Evolutionary conservation across 768 basidiomycete species (phyloP).

Genomic region (Serendipita indica): DNA sequence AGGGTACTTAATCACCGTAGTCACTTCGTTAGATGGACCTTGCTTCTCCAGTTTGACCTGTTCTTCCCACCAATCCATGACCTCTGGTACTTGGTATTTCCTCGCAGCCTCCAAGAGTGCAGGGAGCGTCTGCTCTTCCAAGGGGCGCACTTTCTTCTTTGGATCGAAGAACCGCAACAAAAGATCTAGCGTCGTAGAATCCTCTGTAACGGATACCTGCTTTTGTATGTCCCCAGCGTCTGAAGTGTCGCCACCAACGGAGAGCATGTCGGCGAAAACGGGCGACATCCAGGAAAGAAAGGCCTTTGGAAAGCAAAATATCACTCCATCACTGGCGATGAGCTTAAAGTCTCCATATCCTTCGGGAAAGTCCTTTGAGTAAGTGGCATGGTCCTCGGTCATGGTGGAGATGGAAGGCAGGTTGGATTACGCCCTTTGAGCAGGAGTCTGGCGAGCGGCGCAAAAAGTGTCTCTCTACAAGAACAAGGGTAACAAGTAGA

Average conservation of each 20-base stretch:
- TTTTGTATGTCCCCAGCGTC: not conserved
- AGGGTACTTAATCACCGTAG: not conserved
- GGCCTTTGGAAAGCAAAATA: not conserved
- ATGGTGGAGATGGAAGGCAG: not conserved
- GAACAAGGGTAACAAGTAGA: too few relatives aligned
- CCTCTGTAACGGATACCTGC: not conserved
- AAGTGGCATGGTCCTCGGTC: not conserved
- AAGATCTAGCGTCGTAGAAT: not conserved
- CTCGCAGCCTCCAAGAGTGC: not conserved
- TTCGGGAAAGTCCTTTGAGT: not conserved
- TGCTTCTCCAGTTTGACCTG: not conserved
- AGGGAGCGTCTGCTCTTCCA: not conserved
- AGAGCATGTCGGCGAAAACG: not conserved
- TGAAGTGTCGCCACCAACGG: not conserved
- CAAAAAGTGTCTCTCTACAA: too few relatives aligned
- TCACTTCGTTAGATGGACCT: not conserved
- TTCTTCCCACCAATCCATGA: not conserved
- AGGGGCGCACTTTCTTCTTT: not conserved
- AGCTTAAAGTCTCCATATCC: constrained; percentile 1
- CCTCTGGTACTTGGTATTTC: not conserved
- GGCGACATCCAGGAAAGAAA: not conserved
- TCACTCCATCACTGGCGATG: not conserved
- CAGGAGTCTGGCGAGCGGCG: too few relatives aligned
- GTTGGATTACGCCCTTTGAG: too few relatives aligned
- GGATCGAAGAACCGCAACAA: not conserved